These are phyloP conservation scores for Kodamaea leandrae DNA, from an alignment of 805 yeast species.

Conservation along the genomic window DNA sequence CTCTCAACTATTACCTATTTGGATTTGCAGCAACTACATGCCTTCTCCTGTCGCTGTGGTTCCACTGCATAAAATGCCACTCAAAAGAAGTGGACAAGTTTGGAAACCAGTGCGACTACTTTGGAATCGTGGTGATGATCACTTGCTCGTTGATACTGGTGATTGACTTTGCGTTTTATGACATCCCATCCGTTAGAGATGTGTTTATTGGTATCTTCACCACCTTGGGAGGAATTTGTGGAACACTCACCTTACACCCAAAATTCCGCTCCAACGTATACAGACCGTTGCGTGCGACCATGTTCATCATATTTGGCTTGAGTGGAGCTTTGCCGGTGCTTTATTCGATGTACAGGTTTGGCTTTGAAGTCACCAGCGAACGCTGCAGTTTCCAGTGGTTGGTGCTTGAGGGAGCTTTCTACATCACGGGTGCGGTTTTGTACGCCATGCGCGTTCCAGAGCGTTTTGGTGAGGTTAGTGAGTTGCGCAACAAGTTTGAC, in stretches of 20 bases:
- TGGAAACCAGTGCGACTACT: slow-evolving; percentile 71
- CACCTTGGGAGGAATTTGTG: slow-evolving; percentile 58
- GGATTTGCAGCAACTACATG: slow-evolving; percentile 58
- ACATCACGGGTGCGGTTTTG: slow-evolving; percentile 74
- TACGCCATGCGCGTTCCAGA: slow-evolving; percentile 84
- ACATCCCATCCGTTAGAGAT: slow-evolving; percentile 33
- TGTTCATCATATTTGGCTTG: slow-evolving; percentile 80
- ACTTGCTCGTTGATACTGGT: slow-evolving; percentile 57
- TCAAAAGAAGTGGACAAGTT: slow-evolving; percentile 50
- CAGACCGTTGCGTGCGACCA: slow-evolving; percentile 72
- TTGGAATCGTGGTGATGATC: slow-evolving; percentile 70
- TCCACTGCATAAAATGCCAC: slow-evolving; percentile 68
- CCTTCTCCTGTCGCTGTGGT: slow-evolving; percentile 60
- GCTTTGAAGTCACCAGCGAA: slow-evolving; percentile 44
- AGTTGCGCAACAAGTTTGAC: slow-evolving; percentile 47
- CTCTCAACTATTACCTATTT: slow-evolving; percentile 49
- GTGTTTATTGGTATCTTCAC: slow-evolving; percentile 48
- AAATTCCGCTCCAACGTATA: slow-evolving; percentile 67
- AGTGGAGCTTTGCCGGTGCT: slow-evolving; percentile 71
- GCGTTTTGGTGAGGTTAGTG: slow-evolving; percentile 37
- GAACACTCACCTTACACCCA: slow-evolving; percentile 59
- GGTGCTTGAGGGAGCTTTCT: slow-evolving; percentile 66
- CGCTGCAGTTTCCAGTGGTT: slow-evolving; percentile 64
- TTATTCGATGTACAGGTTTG: slow-evolving; percentile 47
- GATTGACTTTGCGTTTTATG: slow-evolving; percentile 43